These are phyloP conservation scores for Hemisphaericaspora xylofermentans DNA, from an alignment of 1,139 yeast genomes.

Conservation along the genomic window DNA sequence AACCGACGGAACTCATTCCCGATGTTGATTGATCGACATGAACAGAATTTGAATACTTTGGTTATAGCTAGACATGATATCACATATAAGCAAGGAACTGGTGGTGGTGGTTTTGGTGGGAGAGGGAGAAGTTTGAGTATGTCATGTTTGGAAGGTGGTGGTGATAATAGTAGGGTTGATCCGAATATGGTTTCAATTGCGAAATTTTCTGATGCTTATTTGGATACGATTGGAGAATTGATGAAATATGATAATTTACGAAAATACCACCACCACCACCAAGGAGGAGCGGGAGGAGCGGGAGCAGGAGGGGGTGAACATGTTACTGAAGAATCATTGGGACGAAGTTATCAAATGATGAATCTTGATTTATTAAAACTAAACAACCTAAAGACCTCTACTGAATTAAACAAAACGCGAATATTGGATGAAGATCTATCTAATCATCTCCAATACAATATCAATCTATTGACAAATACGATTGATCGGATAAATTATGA, in stretches of 20 bases:
- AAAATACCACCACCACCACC: constrained; percentile 14
- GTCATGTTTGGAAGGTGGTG: constrained; percentile 33
- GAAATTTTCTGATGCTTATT: constrained; percentile 25
- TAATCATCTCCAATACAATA: constrained; percentile 43
- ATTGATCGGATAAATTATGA: constrained; percentile 82
- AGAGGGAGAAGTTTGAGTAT: constrained; percentile 37
- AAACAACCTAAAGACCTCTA: constrained; percentile 27
- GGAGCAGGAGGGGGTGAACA: not conserved
- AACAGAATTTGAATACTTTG: constrained; percentile 24
- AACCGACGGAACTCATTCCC: constrained; percentile 51
- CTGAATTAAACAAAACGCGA: constrained; percentile 30
- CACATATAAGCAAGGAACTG: constrained; percentile 1
- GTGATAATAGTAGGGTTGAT: constrained; percentile 10
- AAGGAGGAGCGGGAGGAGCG: constrained; percentile 9
- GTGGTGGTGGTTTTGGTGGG: no score
- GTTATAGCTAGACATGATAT: constrained; percentile 14
- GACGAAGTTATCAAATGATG: constrained; percentile 27
- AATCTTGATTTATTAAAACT: constrained; percentile 34
- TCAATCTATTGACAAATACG: constrained; percentile 64
- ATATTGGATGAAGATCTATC: constrained; percentile 34
- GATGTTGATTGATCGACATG: constrained; percentile 16
- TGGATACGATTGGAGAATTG: constrained; percentile 22
- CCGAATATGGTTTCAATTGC: constrained; percentile 20
- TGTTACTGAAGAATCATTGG: constrained; percentile 19
- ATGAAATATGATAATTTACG: constrained; percentile 23